These are phyloP conservation scores for Rossbeevera mucosa DNA, from an alignment of 768 basidiomycete species.

Conservation along the genomic window DNA sequence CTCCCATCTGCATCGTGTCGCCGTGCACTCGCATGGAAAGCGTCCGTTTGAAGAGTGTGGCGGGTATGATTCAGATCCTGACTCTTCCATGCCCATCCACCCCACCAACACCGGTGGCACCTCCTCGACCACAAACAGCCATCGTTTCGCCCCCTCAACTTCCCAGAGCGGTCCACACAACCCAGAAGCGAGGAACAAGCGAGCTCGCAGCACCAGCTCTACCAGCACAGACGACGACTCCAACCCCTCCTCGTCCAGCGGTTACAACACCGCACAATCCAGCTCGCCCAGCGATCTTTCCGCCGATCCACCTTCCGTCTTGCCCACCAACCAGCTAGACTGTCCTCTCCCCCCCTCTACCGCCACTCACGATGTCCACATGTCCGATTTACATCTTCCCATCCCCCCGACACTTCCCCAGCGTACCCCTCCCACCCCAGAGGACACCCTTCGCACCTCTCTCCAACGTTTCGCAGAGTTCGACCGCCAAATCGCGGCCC, in stretches of 20 bases:
- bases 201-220: constrained; percentile 52
- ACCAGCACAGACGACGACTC: constrained; percentile 36
- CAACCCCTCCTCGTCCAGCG: constrained; percentile 34
- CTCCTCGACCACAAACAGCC: constrained; percentile 15
- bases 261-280: constrained; percentile 32
- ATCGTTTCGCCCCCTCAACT: constrained; percentile 9
- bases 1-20: constrained; percentile 23
- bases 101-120: constrained; percentile 23
- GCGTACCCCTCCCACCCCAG: constrained; percentile 16
- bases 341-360: constrained; percentile 37
- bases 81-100: constrained; percentile 25
- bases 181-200: constrained; percentile 51
- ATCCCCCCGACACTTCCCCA: constrained; percentile 15
- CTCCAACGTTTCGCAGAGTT: constrained; percentile 52
- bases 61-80: constrained; percentile 31
- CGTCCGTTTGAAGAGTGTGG: constrained; percentile 32
- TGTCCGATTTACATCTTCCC: constrained; percentile 38
- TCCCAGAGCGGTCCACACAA: constrained; percentile 24
- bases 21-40: constrained; percentile 26
- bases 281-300: constrained; percentile 32
- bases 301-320: constrained; percentile 15
- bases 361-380: constrained; percentile 45
- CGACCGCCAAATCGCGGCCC: constrained; percentile 47
- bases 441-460: constrained; percentile 41
- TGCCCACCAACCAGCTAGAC: constrained; percentile 10